phyloP scores from a whole-genome alignment of 2,329 filamentous ascomycete genomes.

The Hymenoscyphus salicellus region DNA sequence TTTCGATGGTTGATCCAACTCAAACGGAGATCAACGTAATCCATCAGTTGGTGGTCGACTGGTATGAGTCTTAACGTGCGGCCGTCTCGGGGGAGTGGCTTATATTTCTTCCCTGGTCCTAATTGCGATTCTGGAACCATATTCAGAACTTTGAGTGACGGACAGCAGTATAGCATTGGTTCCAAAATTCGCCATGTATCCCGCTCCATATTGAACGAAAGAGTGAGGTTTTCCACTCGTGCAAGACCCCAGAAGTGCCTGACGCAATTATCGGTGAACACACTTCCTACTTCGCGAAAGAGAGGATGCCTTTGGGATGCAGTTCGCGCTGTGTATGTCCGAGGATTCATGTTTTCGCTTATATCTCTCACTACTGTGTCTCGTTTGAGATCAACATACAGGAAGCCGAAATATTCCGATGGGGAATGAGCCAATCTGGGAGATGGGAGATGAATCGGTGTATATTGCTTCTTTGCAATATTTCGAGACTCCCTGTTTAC shows the following conservation, averaged over 20 bases:
- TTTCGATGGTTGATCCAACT: neutral
- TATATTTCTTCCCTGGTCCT: neutral
- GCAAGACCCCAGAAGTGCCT: neutral
- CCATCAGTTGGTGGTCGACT: neutral
- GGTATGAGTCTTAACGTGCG: neutral
- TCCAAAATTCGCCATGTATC: neutral
- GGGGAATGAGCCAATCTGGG: neutral
- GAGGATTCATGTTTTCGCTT: neutral
- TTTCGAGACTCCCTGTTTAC: neutral
- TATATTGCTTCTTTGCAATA: neutral
- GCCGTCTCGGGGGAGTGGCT: neutral
- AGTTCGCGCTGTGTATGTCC: neutral
- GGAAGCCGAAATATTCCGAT: neutral
- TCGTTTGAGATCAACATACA: neutral
- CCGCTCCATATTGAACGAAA: neutral
- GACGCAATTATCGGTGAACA: neutral
- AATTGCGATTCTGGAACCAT: neutral
- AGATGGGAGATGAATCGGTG: neutral
- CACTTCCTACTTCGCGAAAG: neutral
- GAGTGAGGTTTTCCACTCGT: neutral
- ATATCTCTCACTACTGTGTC: neutral
- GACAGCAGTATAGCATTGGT: neutral
- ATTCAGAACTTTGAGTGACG: neutral
- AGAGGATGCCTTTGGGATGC: neutral
- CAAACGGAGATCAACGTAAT: neutral